Conservation (phyloP, 345 rosid genomes). For the Streptanthus diversifolius region DNA sequence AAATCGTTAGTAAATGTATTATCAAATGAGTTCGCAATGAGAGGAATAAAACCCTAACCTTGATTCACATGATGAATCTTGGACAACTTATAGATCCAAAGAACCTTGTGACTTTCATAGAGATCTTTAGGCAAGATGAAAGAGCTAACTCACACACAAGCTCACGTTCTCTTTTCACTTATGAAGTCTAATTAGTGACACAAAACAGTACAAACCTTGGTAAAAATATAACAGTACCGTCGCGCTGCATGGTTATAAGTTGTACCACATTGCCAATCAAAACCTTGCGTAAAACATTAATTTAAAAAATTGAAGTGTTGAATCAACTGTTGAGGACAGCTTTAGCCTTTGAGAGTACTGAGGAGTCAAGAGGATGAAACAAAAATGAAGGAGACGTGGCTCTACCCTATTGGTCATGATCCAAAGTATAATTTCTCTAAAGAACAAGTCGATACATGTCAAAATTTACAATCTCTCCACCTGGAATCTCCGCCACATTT, state of each 20-base stretch:
- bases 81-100: no score
- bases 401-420: not conserved
- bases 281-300: no score
- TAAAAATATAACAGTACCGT: no score
- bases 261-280: no score
- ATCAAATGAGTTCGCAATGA: not conserved
- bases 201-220: no score
- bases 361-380: not conserved
- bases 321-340: not conserved
- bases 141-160: no score
- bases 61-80: no score
- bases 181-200: no score
- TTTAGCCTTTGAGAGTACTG: slow-evolving; percentile 5
- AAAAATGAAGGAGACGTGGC: not conserved
- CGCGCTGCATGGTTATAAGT: no score
- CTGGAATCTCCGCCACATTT: slow-evolving; percentile 33
- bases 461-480: slow-evolving; percentile 3
- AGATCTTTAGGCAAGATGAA: no score
- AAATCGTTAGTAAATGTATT: not conserved
- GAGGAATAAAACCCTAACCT: not conserved
- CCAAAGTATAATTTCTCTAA: not conserved
- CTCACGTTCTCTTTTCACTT: no score
- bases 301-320: not conserved
- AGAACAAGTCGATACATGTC: not conserved
- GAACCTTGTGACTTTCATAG: no score